Evolutionary conservation across 1,284 basidiomycete species (phyloP).

Genomic region (Tetrapyrgos nigripes): DNA sequence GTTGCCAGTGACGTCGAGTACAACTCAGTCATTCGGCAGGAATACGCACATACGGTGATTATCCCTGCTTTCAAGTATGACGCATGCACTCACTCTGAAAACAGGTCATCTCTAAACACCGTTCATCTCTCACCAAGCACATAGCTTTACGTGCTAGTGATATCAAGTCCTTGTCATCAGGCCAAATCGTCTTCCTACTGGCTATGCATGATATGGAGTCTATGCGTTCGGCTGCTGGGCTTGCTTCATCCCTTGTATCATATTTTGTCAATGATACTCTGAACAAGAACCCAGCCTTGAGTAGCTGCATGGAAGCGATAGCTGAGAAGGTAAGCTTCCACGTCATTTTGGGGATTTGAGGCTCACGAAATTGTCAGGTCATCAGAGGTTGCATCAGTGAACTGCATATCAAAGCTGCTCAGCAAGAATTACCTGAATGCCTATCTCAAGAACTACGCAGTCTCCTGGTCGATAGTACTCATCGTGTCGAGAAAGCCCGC

Average conservation of each 20-base stretch:
- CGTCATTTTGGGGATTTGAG: not conserved
- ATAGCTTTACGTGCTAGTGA: constrained; percentile 78
- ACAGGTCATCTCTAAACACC: constrained; percentile 75
- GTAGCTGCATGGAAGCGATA: constrained; percentile 83
- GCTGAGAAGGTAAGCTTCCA: constrained; percentile 75
- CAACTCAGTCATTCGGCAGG: constrained; percentile 91
- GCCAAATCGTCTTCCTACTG: constrained; percentile 88
- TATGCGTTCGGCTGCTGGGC: constrained; percentile 82
- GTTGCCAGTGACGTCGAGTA: constrained; percentile 93
- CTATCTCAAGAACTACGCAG: constrained; percentile 80
- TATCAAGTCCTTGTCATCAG: constrained; percentile 78
- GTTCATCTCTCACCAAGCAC: constrained; percentile 66
- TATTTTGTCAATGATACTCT: constrained; percentile 93
- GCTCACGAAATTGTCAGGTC: constrained; percentile 51
- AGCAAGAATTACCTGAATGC: constrained; percentile 79
- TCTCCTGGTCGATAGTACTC: constrained; percentile 84
- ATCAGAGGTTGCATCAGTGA: constrained; percentile 77
- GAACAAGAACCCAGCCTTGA: constrained; percentile 73
- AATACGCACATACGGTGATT: constrained; percentile 78
- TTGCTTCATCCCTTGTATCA: constrained; percentile 83
- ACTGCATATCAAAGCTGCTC: constrained; percentile 75
- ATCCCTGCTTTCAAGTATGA: not conserved
- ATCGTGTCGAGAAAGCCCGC: constrained; percentile 83
- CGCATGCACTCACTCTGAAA: constrained; percentile 13
- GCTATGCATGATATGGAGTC: constrained; percentile 92